Percentiles rank a stretch among this genome's conserved stretches.
phyloP scores from a whole-genome alignment of 345 rosid genomes.

The Gossypium sturtianum region DNA sequence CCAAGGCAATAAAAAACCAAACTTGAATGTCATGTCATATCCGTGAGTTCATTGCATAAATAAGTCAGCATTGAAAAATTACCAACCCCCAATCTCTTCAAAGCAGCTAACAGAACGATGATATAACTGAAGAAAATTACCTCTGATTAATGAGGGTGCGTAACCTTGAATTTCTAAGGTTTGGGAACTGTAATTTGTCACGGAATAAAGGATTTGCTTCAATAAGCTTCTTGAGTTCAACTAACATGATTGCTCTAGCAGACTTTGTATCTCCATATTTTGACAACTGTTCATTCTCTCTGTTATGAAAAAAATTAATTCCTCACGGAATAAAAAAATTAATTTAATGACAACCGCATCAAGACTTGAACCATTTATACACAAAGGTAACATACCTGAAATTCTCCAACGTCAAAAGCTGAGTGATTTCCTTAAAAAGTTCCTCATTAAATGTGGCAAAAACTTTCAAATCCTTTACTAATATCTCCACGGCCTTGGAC shows the following conservation, averaged over 20 bases:
- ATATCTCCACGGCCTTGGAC: conserved; percentile 87
- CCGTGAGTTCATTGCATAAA: background rate
- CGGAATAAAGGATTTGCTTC: conserved; percentile 98
- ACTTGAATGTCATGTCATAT: background rate
- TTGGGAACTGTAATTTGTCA: conserved; percentile 93
- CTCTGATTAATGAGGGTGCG: conserved; percentile 96
- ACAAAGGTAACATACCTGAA: conserved; percentile 45
- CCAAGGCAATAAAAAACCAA: background rate
- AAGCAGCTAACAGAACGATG: background rate
- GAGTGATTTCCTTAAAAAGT: conserved; percentile 94
- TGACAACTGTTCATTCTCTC: conserved; percentile 97
- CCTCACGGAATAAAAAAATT: too few relatives aligned
- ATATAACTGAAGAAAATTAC: background rate
- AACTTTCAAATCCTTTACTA: conserved; percentile 93
- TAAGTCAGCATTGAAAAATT: background rate
- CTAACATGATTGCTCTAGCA: conserved; percentile 93
- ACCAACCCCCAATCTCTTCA: background rate
- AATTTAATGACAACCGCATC: too few relatives aligned
- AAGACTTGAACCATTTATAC: background rate
- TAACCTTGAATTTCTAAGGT: conserved; percentile 79
- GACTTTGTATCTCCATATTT: conserved; percentile 98
- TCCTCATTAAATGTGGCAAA: conserved; percentile 95
- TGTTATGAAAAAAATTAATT: conserved; percentile 23
- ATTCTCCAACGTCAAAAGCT: conserved; percentile 84
- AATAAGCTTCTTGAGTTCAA: conserved; percentile 95